Evolutionary conservation across 2,329 filamentous ascomycete genomes (phyloP).

Genomic region (Epichloe sp.): DNA sequence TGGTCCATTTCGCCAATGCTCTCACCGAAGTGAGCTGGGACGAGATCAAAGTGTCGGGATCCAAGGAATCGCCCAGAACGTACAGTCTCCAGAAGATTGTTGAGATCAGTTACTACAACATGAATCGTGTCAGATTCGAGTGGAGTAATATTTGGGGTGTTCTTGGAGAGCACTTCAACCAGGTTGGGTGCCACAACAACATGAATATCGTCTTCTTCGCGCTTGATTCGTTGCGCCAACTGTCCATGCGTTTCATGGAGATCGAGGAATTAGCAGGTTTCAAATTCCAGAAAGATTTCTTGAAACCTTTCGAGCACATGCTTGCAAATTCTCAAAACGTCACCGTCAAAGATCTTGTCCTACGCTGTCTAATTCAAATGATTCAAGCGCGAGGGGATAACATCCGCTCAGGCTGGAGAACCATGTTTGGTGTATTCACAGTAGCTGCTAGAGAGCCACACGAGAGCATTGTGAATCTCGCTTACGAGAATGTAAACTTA

Average conservation of each 20-base stretch:
- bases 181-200: constrained; percentile 92
- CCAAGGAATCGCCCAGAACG: constrained; percentile 87
- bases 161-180: constrained; percentile 96
- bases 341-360: constrained; percentile 91
- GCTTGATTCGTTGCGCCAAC: constrained; percentile 82
- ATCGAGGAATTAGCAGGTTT: constrained; percentile 95
- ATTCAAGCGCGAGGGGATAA: constrained; percentile 94
- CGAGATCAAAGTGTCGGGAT: constrained; percentile 93
- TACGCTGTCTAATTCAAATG: constrained; percentile 97
- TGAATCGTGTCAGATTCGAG: constrained; percentile 94
- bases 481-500: constrained; percentile 91
- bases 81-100: constrained; percentile 98
- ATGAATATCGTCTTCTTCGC: constrained; percentile 97
- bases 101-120: constrained; percentile 99
- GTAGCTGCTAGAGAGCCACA: constrained; percentile 88
- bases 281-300: constrained; percentile 98
- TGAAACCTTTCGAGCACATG: constrained; percentile 97
- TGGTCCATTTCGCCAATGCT: constrained; percentile 86
- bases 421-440: constrained; percentile 98
- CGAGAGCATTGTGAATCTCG: constrained; percentile 90
- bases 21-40: constrained; percentile 97
- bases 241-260: constrained; percentile 98
- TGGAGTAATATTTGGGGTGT: constrained; percentile 98
- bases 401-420: constrained; percentile 95
- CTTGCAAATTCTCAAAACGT: constrained; percentile 86